Conservation (phyloP, 2,329 filamentous ascomycete species). For the Talaromyces sp. region DNA sequence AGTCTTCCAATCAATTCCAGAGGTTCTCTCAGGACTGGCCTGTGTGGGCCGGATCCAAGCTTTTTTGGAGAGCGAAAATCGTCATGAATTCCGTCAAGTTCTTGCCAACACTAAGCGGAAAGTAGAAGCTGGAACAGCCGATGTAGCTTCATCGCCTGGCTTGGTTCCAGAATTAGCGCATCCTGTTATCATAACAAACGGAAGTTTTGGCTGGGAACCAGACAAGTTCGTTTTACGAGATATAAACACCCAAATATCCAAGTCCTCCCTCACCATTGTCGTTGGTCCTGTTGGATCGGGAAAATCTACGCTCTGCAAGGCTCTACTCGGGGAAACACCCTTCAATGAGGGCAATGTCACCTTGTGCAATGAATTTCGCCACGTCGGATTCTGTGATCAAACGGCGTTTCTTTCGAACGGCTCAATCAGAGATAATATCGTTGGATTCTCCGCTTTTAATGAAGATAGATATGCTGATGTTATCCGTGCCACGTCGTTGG, state of each 20-base stretch:
- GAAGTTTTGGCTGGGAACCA: conserved; percentile 10
- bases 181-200: background rate
- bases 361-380: conserved; percentile 17
- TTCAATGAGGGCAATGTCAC: conserved; percentile 23
- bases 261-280: conserved; percentile 9
- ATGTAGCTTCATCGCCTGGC: background rate
- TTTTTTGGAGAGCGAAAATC: conserved; percentile 23
- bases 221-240: conserved; percentile 1
- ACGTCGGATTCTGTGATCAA: conserved; percentile 41
- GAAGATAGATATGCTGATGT: conserved; percentile 28
- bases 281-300: conserved; percentile 23
- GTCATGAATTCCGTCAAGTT: conserved; percentile 4
- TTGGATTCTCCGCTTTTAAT: conserved; percentile 27
- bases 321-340: conserved; percentile 34
- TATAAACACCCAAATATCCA: conserved; percentile 1
- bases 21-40: conserved; percentile 15
- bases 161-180: background rate
- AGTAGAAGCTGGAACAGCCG: background rate
- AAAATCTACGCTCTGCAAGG: conserved; percentile 35
- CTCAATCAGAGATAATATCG: conserved; percentile 31
- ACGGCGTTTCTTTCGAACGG: conserved; percentile 30
- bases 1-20: conserved; percentile 23
- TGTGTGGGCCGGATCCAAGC: conserved; percentile 27
- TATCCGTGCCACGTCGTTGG: conserved; percentile 28
- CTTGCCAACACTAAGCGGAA: background rate